phyloP scores from a whole-genome alignment of 805 yeast species.

The Pichia californica region DNA sequence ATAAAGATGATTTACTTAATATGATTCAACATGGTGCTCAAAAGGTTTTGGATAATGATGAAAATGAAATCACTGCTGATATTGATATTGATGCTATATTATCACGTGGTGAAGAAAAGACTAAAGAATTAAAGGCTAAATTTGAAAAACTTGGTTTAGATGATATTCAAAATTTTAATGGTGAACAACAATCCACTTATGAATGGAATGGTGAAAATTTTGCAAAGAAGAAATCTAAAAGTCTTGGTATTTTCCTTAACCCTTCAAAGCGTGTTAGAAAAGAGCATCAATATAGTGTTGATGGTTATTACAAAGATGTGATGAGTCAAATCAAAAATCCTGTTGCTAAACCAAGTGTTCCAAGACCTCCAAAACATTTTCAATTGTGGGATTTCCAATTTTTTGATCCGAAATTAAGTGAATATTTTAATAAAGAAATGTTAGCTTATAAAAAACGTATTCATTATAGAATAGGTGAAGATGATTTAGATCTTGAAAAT shows the following conservation, averaged over 20 bases:
- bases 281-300: constrained; percentile 72
- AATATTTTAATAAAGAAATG: constrained; percentile 57
- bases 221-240: constrained; percentile 52
- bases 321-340: constrained; percentile 33
- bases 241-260: constrained; percentile 55
- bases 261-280: constrained; percentile 72
- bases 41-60: constrained; percentile 59
- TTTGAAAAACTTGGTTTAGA: constrained; percentile 85
- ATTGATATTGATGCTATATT: constrained; percentile 63
- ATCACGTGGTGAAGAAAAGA: constrained; percentile 73
- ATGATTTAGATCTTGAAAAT: constrained; percentile 44
- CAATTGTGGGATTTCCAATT: constrained; percentile 71
- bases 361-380: constrained; percentile 58
- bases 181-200: constrained; percentile 70
- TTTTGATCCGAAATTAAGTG: constrained; percentile 48
- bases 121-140: constrained; percentile 70
- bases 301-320: constrained; percentile 69
- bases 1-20: constrained; percentile 78
- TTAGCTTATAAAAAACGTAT: constrained; percentile 54
- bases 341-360: constrained; percentile 35
- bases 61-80: constrained; percentile 28
- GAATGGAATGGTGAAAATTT: constrained; percentile 95
- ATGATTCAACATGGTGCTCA: constrained; percentile 98
- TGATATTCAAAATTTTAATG: constrained; percentile 86
- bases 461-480: constrained; percentile 51